Base-by-base conservation (phyloP, 2,329 filamentous ascomycete species). In the Microascus cirrosus region DNA sequence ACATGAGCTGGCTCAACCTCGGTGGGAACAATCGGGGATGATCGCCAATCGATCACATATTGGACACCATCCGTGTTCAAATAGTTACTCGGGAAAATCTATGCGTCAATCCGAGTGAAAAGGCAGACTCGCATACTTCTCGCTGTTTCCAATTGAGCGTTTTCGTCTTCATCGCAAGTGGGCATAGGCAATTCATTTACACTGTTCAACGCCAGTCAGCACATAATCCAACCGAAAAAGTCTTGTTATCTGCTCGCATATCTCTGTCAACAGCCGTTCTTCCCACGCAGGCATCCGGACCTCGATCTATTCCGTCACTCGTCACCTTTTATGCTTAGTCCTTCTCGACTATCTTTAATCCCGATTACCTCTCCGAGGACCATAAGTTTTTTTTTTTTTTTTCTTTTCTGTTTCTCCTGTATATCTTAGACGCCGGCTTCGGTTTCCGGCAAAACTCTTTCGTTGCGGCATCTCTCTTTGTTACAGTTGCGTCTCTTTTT, bases 1-100 rank as follows among this genome's bases (percentile, higher is more conserved):
- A 91, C 68, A 89, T 91, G 85, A 89, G 86, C 71, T 92, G 88
- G 88, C 72, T 92, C 62, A 90, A 91, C 66, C 76, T 91, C 20
- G 84, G 83, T 53, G 79, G 80, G 34, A 60, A 61, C 42, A 57
- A 54, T n/a, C 59, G 60, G 15, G 53, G 39, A 20, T 61, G 57
- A 61, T 20, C 20, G 45, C 20, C 20, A 24, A 22, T 50, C 45
- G n/a, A 45, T 24, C 45, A 22, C 45, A 50, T 24, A n/a, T 22
- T 50, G 22, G 11, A 8, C n/a, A 11, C 18, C 45, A 50, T 20
- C 45, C 8, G 28, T 32, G 28, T 4, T 32, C 28, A 32, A 32
- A 32, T 32, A 32, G 4, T 8, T 32, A 32, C 28, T 8, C 8
- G 18, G 36, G 10, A 42, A n/a, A 4, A 42, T 50, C 18, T 50